These are phyloP conservation scores for Pyrus bretschneideri DNA, from an alignment of 306 rosid species.

Conservation along the genomic window DNA sequence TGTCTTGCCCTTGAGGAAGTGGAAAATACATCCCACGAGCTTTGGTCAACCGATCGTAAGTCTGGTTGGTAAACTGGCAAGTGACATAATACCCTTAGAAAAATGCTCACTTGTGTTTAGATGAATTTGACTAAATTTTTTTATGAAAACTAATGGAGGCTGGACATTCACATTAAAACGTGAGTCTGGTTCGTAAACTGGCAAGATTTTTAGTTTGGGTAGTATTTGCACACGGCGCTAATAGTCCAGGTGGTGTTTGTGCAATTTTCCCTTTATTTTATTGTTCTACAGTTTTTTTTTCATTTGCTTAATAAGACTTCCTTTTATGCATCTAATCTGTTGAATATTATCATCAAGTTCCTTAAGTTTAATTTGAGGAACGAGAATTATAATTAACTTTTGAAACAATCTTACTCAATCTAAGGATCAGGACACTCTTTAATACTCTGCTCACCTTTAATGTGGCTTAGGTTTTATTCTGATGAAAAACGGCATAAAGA, in stretches of 20 bases:
- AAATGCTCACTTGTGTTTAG: no score
- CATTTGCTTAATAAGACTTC: neutral
- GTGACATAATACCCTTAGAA: no score
- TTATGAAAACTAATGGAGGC: neutral
- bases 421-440: neutral
- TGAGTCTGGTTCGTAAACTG: neutral
- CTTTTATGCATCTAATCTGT: neutral
- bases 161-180: neutral
- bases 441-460: conserved; percentile 10
- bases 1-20: no score
- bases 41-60: no score
- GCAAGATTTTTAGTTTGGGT: neutral
- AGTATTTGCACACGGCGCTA: neutral
- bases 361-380: neutral
- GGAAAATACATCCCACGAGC: no score
- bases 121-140: no score
- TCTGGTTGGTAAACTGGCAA: no score
- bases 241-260: neutral
- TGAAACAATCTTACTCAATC: neutral
- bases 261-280: neutral
- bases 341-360: neutral
- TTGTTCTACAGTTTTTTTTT: neutral
- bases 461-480: conserved; percentile 50
- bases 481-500: conserved; percentile 34
- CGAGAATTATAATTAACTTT: neutral